Percentiles rank a stretch among this genome's conserved stretches.
phyloP scores from a whole-genome alignment of 306 rosid genomes.

The Erythrophleum fordii region DNA sequence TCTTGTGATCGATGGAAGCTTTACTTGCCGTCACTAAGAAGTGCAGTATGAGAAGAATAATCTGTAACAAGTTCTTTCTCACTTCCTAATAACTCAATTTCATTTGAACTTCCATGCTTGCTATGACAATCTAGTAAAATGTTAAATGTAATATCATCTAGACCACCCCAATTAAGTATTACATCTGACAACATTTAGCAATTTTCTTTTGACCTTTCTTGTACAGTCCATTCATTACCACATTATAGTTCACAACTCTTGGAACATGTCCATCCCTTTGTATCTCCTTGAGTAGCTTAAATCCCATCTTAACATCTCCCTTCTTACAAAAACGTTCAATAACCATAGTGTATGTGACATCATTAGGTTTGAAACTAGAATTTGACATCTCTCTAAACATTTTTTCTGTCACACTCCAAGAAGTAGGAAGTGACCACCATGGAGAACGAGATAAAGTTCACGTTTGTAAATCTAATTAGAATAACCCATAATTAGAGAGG shows the following conservation, averaged over 20 bases:
- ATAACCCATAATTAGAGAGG: too few species aligned
- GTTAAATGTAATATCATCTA: conserved; percentile 84
- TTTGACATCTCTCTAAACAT: conserved; percentile 71
- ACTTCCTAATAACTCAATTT: conserved; percentile 49
- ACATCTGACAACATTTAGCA: conserved; percentile 81
- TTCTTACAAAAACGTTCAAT: conserved; percentile 80
- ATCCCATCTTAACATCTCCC: conserved; percentile 74
- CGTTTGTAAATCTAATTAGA: too few species aligned
- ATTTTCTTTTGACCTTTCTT: conserved; percentile 95
- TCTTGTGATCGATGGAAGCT: conserved; percentile 46
- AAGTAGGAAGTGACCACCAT: too few species aligned
- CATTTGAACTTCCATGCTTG: conserved; percentile 59
- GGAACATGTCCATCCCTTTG: conserved; percentile 66
- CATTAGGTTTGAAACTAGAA: conserved; percentile 73
- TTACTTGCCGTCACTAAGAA: conserved; percentile 57
- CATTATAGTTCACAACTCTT: conserved; percentile 77
- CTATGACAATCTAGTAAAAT: conserved; percentile 88
- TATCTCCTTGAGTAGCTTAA: conserved; percentile 80
- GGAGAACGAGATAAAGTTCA: too few species aligned
- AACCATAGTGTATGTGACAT: conserved; percentile 74
- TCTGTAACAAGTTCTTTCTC: conserved; percentile 77
- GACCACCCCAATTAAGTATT: conserved; percentile 83
- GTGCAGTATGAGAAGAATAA: conserved; percentile 71
- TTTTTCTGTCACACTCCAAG: too few species aligned
- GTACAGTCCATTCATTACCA: conserved; percentile 86